Evolutionary conservation across 805 yeast species (phyloP), one percentile per base, ranked within the genome.

Genomic region (Grigorovia humatica): DNA sequence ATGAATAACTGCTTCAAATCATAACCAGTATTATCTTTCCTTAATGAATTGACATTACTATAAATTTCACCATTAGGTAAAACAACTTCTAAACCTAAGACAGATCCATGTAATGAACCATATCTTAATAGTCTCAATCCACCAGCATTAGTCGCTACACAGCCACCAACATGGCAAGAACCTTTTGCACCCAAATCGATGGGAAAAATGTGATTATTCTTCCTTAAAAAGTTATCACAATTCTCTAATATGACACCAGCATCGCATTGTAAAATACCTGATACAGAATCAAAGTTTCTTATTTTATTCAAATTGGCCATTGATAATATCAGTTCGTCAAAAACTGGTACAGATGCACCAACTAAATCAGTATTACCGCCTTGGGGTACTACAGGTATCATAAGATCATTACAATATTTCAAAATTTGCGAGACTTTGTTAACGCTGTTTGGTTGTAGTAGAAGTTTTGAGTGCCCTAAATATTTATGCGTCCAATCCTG

Each of bases 301-400:
- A 91, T 77, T 63, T 83, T 77, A 74, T 88, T 88, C 74, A 91
- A 60, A 60, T 76, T 78, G 40, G 85, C 70, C 48, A 89, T 70
- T 2, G 88, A 83, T 23, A 90, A 59, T 23, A 90, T 78, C 48
- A 90, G 79, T 70, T 90, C 98, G 68, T 90, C 98, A 68, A 88
- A 90, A 0, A 90, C 83, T 0, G 97, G 96, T 18, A 83, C 80
- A 5, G 96, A 85, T 4, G 97, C 98, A 57, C 97, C 98, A 44
- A 90, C 98, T 46, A 90, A 76, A 29, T 96, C 96, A 1, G 97
- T 91, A 70, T 91, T 90, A 59, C 98, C 98, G 64, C 97, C 96
- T 70, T 91, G 97, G 15, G 98, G 97, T 9, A 88, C 96, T 47
- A 90, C 81, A 0, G 97, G 96, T 30, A 90, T 69, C 54, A 76